Evolutionary conservation across 2,329 filamentous ascomycete species (phyloP), one percentile per base, ranked within the genome.

Genomic region (Microascus cirrosus): DNA sequence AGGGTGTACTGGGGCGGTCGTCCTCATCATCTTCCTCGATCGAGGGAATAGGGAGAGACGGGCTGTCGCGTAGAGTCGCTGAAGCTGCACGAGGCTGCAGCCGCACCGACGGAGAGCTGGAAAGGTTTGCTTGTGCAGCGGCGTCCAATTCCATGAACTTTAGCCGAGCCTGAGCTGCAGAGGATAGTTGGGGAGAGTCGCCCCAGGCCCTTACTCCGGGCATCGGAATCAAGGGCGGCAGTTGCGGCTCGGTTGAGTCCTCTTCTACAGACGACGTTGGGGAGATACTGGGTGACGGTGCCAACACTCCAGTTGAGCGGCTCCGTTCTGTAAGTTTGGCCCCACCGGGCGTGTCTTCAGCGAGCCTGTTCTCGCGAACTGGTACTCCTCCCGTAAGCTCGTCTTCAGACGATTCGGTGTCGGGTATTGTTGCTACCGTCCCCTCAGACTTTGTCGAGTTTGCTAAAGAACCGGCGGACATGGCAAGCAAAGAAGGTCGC

Each of bases 11-110:
- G 20, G 57, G 57, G 3, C 53, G 56, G n/a, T 24, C 15, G 24
- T 58, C 56, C 35, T 58, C 56, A n/a, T 58, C 51, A 22, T 54
- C 51, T 24, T 58, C 55, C 20, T 57, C 55, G 20, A 57, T 57
- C 13, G 55, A 57, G 10, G 55, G 55, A 25, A 57, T 57, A 28
- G 34, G 55, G 8, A 57, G 48, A n/a, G 15, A 34, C 10, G 53
- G 55, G 35, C 34, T 53, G 11, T 59, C 56, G 18, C 52, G 59
- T 53, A 54, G 56, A 12, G 59, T 55, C n/a, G 52, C 54, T 4
- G 60, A 59, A 45, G 57, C 57, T 12, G 57, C 54, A 22, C 59
- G 59, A 15, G 55, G 35, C 20, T 55, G 58, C 5, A 48, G 45
- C 4, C 59, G 57, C 15, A 53, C 11, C 25, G 53, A 48, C 7